Conservation (phyloP, 164 flowering plant genomes). For the Magnolia changhungtana region DNA sequence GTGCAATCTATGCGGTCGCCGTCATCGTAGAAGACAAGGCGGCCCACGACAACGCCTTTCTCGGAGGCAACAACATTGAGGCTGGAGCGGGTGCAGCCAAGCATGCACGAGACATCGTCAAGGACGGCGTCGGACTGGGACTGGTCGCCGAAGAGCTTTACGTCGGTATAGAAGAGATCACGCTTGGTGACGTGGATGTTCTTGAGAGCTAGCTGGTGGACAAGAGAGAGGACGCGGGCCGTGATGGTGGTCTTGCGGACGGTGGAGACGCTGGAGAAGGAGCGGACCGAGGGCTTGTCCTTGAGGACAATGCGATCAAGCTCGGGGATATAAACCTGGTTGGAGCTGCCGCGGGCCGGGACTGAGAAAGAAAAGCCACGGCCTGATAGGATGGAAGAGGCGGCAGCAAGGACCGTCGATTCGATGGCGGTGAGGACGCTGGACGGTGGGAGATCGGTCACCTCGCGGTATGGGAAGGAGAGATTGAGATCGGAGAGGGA, state of each 20-base stretch:
- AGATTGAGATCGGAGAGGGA: slow-evolving; percentile 73
- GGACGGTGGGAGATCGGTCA: slow-evolving; percentile 68
- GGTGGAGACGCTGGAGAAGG: slow-evolving; percentile 60
- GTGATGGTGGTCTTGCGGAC: slow-evolving; percentile 88
- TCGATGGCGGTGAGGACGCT: slow-evolving; percentile 70
- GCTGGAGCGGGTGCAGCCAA: slow-evolving; percentile 91
- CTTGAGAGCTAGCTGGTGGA: slow-evolving; percentile 73
- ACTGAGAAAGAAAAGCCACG: slow-evolving; percentile 74
- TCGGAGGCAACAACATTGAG: slow-evolving; percentile 90
- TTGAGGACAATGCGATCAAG: slow-evolving; percentile 92
- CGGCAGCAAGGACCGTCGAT: slow-evolving; percentile 36
- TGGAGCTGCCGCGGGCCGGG: slow-evolving; percentile 79
- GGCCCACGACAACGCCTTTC: slow-evolving; percentile 93
- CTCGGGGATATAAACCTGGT: slow-evolving; percentile 94
- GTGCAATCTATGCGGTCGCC: slow-evolving; percentile 98
- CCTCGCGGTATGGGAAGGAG: slow-evolving; percentile 78
- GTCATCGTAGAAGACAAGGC: slow-evolving; percentile 77
- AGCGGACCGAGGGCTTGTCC: slow-evolving; percentile 68
- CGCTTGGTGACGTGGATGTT: slow-evolving; percentile 93
- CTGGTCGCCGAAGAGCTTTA: slow-evolving; percentile 91
- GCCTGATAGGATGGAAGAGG: slow-evolving; percentile 72
- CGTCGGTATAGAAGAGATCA: slow-evolving; percentile 95
- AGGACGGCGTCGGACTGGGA: slow-evolving; percentile 78
- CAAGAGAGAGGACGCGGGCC: slow-evolving; percentile 59
- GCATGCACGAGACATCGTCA: slow-evolving; percentile 87